Base-by-base conservation (phyloP, 441 rosid species). In the Aleurites moluccanus region DNA sequence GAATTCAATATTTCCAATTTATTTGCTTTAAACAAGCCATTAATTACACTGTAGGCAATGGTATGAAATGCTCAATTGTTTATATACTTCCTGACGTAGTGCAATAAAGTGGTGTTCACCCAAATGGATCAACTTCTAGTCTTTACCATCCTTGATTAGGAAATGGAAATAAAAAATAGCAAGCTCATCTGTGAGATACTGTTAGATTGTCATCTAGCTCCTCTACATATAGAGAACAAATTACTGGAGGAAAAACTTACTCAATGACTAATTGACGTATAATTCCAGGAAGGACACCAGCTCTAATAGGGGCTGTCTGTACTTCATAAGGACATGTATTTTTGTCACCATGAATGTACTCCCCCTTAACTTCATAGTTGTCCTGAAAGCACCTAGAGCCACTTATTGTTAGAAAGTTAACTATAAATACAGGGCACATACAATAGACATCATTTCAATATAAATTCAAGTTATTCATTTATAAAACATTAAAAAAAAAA, bases 221-320 rank as follows among this genome's bases (percentile, higher is more conserved):
- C 50, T 35, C 38, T 1, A 23, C 23, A 50, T 38, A 21, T n/a
- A 35, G 33, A 13, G 6, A 1, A 49, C 10, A 10, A 13, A 56
- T 15, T 20, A 13, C 9, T 1, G 49, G 23, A 49, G 11, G 52
- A 30, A 63, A 71, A 59, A 77, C 92, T 85, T 85, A 91, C 97
- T 94, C 94, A 13, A 90, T 86, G 75, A 91, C 87, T n/a, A 92
- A 75, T 69, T 88, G 89, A 80, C 97, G 88, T 64, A 92, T 88
- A 72, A 90, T 82, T 76, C 97, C 99, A 8, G 93, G 97, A 81
- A 94, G 99, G 70, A 86, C 91, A 33, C 99, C 96, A 73, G 86
- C 97, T 21, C 79, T 59, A 62, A 91, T 67, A 53, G 97, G 97
- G 57, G 99, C 94, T 42, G 96, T 91, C 83, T 88, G 94, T 42